phyloP scores from a whole-genome alignment of 2,329 filamentous ascomycete genomes.

The Xylariaceae sp. region DNA sequence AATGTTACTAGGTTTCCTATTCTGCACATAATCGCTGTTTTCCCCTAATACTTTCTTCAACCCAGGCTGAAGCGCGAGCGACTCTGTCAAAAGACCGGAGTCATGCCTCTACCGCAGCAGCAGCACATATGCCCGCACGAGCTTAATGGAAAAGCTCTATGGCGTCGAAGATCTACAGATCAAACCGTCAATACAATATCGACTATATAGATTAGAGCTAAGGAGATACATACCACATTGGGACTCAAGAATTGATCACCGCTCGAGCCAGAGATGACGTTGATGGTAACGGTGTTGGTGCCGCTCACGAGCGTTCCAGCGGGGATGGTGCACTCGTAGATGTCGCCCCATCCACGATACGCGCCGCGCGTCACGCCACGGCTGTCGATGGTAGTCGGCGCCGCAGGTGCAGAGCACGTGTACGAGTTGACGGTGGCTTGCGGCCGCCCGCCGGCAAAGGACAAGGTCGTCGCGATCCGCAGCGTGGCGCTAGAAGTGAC shows the following conservation, averaged over 20 bases:
- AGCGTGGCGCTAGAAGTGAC: constrained; percentile 56
- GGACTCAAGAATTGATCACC: constrained; percentile 57
- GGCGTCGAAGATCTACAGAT: constrained; percentile 37
- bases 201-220: neutral
- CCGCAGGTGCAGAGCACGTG: constrained; percentile 40
- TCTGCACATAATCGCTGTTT: too few relatives aligned
- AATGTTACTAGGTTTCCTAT: too few relatives aligned
- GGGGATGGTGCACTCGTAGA: constrained; percentile 61
- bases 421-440: constrained; percentile 48
- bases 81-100: too few relatives aligned
- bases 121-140: too few relatives aligned
- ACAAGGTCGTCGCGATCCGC: constrained; percentile 63
- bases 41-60: too few relatives aligned
- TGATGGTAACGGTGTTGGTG: constrained; percentile 60
- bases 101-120: too few relatives aligned
- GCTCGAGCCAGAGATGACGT: constrained; percentile 56
- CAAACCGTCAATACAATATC: constrained; percentile 7
- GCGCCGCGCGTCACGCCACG: constrained; percentile 64
- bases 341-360: constrained; percentile 62
- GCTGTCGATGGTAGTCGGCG: constrained; percentile 59
- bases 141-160: constrained; percentile 42
- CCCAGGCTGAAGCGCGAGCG: too few relatives aligned
- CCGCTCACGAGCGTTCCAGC: constrained; percentile 57
- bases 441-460: constrained; percentile 62
- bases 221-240: constrained; percentile 47